A percentile compares a stretch with the other conserved stretches of the same genome.
These are phyloP conservation scores for Suillus placidus DNA, from an alignment of 768 basidiomycete species.

Conservation along the genomic window DNA sequence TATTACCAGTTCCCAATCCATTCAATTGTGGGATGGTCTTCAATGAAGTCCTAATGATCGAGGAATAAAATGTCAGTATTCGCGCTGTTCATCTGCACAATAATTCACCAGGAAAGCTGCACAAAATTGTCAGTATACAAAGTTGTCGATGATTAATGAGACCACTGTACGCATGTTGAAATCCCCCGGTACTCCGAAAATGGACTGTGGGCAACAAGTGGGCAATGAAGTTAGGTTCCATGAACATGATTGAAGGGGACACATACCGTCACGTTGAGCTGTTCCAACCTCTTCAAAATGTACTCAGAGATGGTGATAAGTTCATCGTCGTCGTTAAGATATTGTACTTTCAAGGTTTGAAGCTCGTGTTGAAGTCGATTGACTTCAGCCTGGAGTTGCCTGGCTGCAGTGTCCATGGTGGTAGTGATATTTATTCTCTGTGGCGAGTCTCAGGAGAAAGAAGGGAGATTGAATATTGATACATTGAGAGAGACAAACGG, in stretches of 20 bases:
- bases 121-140: conserved; percentile 6
- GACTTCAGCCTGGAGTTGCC: conserved; percentile 46
- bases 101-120: conserved; percentile 32
- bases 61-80: not conserved
- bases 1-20: conserved; percentile 87
- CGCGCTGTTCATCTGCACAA: not conserved
- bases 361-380: conserved; percentile 50
- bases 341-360: conserved; percentile 38
- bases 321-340: conserved; percentile 31
- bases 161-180: conserved; percentile 69
- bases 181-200: conserved; percentile 89
- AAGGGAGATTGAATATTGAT: too few species aligned
- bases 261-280: conserved; percentile 64
- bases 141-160: not conserved
- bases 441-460: not conserved
- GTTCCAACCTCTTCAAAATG: conserved; percentile 61
- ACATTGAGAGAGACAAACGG: not conserved
- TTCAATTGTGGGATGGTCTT: conserved; percentile 73
- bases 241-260: not conserved
- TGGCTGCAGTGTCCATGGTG: conserved; percentile 19
- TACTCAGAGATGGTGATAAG: conserved; percentile 60
- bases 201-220: conserved; percentile 46
- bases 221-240: not conserved
- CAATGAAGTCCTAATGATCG: conserved; percentile 68
- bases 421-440: not conserved